These are phyloP conservation scores for Fusarium sp. DNA, from an alignment of 2,329 filamentous ascomycete species.

Conservation along the genomic window DNA sequence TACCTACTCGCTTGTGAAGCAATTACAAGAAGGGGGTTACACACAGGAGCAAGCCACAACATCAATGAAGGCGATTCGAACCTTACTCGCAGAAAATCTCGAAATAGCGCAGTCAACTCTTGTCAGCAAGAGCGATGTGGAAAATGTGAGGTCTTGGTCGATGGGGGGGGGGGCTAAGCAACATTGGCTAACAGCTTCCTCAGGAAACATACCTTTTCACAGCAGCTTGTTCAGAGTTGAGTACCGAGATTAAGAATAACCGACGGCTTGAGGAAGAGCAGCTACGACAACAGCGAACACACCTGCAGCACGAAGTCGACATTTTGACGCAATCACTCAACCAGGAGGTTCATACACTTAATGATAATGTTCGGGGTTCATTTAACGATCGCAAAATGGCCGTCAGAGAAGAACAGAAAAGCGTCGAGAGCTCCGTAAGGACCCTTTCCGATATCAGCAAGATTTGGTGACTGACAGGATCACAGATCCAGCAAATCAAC, in stretches of 20 bases:
- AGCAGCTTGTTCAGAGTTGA: conserved; percentile 91
- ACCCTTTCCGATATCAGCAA: not conserved
- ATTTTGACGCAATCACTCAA: conserved; percentile 85
- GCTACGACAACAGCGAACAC: conserved; percentile 82
- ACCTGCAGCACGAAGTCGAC: conserved; percentile 95
- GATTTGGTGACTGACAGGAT: conserved; percentile 14
- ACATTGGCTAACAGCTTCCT: conserved; percentile 24
- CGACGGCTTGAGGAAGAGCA: conserved; percentile 81
- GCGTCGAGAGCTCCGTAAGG: conserved; percentile 80
- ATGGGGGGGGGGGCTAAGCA: not conserved
- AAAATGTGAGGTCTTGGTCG: conserved; percentile 68
- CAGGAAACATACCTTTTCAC: conserved; percentile 90
- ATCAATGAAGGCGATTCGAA: conserved; percentile 91
- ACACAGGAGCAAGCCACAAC: conserved; percentile 79
- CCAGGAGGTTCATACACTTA: conserved; percentile 83
- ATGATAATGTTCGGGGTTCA: conserved; percentile 92
- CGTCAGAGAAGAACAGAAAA: conserved; percentile 86
- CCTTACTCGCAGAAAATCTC: conserved; percentile 80
- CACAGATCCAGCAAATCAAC: conserved; percentile 88
- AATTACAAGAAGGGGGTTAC: conserved; percentile 80
- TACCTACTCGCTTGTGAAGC: conserved; percentile 87
- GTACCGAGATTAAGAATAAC: conserved; percentile 84
- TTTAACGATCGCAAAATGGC: conserved; percentile 97
- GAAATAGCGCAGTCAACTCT: conserved; percentile 82
- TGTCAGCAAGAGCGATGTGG: conserved; percentile 90